Evolutionary conservation across 2,329 filamentous ascomycete species (phyloP).

Genomic region (Diaporthe ilicicola): DNA sequence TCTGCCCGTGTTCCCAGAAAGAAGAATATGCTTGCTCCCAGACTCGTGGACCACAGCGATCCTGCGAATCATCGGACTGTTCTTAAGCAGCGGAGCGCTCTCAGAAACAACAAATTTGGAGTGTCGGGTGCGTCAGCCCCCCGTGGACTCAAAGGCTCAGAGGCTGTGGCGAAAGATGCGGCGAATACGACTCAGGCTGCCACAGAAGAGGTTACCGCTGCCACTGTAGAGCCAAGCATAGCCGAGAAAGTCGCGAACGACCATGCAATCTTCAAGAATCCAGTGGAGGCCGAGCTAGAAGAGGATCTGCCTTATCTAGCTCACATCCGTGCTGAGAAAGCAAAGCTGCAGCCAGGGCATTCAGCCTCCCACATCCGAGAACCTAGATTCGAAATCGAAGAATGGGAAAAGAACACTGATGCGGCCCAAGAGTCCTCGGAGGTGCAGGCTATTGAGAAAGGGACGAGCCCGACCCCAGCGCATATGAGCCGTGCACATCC

Average conservation of each 20-base stretch:
- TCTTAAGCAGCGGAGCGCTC: slow-evolving; percentile 25
- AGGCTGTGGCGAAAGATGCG: slow-evolving; percentile 28
- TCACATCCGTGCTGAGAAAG: slow-evolving; percentile 17
- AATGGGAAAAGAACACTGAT: background rate
- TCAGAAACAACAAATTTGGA: slow-evolving; percentile 16
- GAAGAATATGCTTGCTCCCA: background rate
- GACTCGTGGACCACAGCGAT: background rate
- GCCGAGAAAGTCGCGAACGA: background rate
- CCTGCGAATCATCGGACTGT: slow-evolving; percentile 25
- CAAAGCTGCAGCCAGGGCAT: background rate
- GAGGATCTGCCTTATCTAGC: slow-evolving; percentile 32
- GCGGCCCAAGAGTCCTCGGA: background rate
- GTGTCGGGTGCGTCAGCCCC: slow-evolving; percentile 10
- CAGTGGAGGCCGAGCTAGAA: slow-evolving; percentile 12
- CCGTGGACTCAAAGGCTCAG: slow-evolving; percentile 28
- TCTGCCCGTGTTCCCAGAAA: background rate
- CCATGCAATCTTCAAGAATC: background rate
- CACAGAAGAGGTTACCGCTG: background rate
- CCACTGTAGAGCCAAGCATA: background rate
- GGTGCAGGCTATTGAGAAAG: background rate
- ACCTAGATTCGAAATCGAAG: background rate
- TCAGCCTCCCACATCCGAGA: background rate
- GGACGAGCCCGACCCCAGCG: too few species aligned
- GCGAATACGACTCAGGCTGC: background rate
- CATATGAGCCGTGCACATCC: background rate